Conservation (phyloP, 2,329 filamentous ascomycete genomes). For the Trichophyton mentagrophytes region DNA sequence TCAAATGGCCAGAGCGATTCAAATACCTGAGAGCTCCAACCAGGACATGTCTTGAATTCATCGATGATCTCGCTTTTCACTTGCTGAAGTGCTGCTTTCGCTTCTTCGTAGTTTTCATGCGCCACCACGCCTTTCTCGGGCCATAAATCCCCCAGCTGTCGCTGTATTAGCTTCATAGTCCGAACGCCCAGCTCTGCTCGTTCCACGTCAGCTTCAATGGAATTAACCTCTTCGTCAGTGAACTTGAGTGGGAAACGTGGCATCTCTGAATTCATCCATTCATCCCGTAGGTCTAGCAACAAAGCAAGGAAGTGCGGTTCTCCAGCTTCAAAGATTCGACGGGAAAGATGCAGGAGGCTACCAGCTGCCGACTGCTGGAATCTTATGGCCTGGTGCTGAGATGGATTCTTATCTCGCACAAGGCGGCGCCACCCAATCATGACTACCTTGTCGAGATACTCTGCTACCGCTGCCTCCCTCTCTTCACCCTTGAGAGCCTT, state of each 20-base stretch:
- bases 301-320: slow-evolving; percentile 7
- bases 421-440: slow-evolving; percentile 11
- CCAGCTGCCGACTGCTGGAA: slow-evolving; percentile 8
- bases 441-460: slow-evolving; percentile 5
- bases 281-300: slow-evolving; percentile 5
- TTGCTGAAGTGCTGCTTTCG: slow-evolving; percentile 13
- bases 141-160: slow-evolving; percentile 16
- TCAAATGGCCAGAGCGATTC: slow-evolving; percentile 20
- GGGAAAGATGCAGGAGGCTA: slow-evolving; percentile 5
- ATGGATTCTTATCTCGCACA: slow-evolving; percentile 7
- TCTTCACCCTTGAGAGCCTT: slow-evolving; percentile 3
- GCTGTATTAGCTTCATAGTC: slow-evolving; percentile 17
- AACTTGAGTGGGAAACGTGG: slow-evolving; percentile 17
- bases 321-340: slow-evolving; percentile 6
- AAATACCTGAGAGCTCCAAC: slow-evolving; percentile 19
- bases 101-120: slow-evolving; percentile 8
- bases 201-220: slow-evolving; percentile 20
- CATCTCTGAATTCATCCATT: not conserved
- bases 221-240: slow-evolving; percentile 16
- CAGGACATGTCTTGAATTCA: slow-evolving; percentile 17
- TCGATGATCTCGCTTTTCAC: slow-evolving; percentile 18
- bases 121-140: slow-evolving; percentile 11
- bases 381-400: slow-evolving; percentile 6
- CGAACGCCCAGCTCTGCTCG: slow-evolving; percentile 18
- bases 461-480: not conserved